phyloP scores from a whole-genome alignment of 139 green algal genomes.

The Closterium sp. region DNA sequence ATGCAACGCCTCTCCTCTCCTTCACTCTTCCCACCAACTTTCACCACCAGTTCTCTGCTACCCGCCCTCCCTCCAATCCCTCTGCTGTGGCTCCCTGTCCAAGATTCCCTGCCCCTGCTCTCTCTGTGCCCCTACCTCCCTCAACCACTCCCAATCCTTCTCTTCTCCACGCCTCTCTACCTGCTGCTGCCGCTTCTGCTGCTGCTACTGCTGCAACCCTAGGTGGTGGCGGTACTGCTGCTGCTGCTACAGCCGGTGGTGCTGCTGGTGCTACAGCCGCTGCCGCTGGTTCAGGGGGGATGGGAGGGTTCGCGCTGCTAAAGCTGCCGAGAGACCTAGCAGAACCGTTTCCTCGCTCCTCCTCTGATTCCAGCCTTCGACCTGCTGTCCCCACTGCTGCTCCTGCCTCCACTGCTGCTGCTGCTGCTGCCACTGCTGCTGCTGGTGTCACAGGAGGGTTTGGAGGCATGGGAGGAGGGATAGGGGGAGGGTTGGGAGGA shows the following conservation, averaged over 20 bases:
- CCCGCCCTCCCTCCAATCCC: background rate
- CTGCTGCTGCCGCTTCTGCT: background rate
- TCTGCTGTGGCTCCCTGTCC: background rate
- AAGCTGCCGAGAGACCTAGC: background rate
- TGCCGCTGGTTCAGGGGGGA: background rate
- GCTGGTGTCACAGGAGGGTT: constrained; percentile 20
- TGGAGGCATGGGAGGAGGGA: constrained; percentile 6
- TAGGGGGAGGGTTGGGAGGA: too few species aligned
- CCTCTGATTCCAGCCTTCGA: background rate
- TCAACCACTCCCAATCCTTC: background rate
- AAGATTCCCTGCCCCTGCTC: background rate
- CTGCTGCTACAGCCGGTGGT: background rate
- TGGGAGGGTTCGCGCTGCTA: background rate
- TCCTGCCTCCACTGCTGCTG: background rate
- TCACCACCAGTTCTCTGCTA: background rate
- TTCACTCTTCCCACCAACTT: background rate
- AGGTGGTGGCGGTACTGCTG: background rate
- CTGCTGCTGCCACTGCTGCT: too few species aligned
- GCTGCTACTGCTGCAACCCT: background rate
- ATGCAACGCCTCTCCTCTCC: background rate
- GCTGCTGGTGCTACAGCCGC: background rate
- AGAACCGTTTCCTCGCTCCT: background rate
- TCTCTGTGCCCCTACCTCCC: background rate
- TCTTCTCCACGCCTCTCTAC: background rate
- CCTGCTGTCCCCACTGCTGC: background rate